Evolutionary conservation across 2,329 filamentous ascomycete species (phyloP).

Genomic region (Stemphylium vesicarium): DNA sequence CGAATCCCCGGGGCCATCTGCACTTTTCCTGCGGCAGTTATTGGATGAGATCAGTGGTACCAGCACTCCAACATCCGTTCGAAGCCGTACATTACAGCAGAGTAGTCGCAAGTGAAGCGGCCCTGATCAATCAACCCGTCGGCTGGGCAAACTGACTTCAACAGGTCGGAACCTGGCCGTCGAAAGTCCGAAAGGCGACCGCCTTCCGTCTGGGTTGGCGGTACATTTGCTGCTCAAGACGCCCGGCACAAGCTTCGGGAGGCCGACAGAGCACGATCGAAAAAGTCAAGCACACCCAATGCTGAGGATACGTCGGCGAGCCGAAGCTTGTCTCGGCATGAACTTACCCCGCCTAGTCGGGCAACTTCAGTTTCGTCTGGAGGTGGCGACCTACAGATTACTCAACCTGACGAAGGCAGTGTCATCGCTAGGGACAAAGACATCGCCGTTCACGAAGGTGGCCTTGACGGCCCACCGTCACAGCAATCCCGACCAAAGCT

Average conservation of each 20-base stretch:
- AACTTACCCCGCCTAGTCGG: background rate
- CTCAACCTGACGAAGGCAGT: background rate
- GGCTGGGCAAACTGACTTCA: background rate
- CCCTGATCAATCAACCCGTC: background rate
- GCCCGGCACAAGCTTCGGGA: slow-evolving; percentile 31
- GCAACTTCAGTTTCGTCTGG: background rate
- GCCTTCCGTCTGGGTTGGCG: slow-evolving; percentile 29
- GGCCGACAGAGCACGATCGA: slow-evolving; percentile 31
- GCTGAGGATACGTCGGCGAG: background rate
- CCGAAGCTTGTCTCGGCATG: background rate
- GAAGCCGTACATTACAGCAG: background rate
- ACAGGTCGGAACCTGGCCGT: background rate
- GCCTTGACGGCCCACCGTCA: background rate
- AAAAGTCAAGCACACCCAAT: background rate
- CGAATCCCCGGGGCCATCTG: slow-evolving; percentile 17
- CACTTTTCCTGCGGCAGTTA: slow-evolving; percentile 33
- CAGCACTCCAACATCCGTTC: background rate
- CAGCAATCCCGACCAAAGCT: slow-evolving; percentile 1
- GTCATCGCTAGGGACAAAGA: too few relatives aligned
- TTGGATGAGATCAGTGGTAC: slow-evolving; percentile 35
- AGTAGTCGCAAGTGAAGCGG: background rate
- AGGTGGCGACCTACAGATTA: background rate
- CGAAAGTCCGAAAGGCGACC: background rate
- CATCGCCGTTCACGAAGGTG: background rate
- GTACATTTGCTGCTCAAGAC: slow-evolving; percentile 27